Percentiles rank a stretch among this genome's conserved stretches.
Evolutionary conservation across 2,329 filamentous ascomycete genomes (phyloP).

Genomic region (Hypoxylon sp.): DNA sequence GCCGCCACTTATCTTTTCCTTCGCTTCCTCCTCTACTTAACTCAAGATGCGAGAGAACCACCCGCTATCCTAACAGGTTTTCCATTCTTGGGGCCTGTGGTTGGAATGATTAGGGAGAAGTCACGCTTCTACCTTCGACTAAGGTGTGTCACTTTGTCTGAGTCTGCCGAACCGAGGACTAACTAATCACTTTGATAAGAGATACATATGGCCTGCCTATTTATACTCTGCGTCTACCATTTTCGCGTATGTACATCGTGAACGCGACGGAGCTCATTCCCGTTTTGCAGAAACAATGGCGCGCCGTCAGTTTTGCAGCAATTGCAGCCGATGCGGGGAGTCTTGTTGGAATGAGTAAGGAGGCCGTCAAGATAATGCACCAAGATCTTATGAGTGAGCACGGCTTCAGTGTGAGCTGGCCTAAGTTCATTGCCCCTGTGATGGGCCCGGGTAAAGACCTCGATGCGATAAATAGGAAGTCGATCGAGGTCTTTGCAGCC

Average conservation of each 20-base stretch:
- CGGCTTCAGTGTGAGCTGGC: not conserved
- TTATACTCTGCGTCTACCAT: not conserved
- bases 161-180: not conserved
- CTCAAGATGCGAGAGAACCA: not conserved
- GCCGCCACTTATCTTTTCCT: not conserved
- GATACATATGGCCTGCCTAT: not conserved
- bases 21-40: slow-evolving; percentile 5
- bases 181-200: slow-evolving; percentile 12
- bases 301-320: not conserved
- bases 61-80: not conserved
- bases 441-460: not conserved
- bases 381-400: not conserved
- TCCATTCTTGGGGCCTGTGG: slow-evolving; percentile 13
- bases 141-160: slow-evolving; percentile 36
- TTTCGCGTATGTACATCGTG: not conserved
- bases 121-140: slow-evolving; percentile 33
- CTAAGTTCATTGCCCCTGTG: not conserved
- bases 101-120: slow-evolving; percentile 47
- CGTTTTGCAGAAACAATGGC: not conserved
- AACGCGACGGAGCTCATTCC: not conserved
- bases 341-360: not conserved
- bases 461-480: not conserved
- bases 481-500: not conserved
- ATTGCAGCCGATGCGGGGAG: not conserved
- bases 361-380: not conserved